A percentile compares a stretch with the other conserved stretches of the same genome.
Conservation (phyloP, 345 rosid genomes). For the Hirschfeldia incana region DNA sequence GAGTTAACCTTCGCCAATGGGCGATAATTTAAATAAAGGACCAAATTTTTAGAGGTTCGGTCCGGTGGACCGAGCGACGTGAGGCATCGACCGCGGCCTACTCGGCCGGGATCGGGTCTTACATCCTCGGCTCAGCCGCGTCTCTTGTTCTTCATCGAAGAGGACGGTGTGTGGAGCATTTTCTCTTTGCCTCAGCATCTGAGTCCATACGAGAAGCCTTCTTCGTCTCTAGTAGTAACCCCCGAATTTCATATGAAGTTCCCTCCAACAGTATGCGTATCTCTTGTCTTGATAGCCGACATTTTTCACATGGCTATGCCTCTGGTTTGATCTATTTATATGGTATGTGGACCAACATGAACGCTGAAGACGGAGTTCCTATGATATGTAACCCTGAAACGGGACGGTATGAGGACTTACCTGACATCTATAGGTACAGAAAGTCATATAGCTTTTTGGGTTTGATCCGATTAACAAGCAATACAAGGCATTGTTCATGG, state of each 20-base stretch:
- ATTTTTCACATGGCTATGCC: not conserved
- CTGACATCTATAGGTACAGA: not conserved
- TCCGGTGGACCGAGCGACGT: too few species aligned
- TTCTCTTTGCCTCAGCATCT: not conserved
- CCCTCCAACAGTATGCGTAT: not conserved
- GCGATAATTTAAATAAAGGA: too few species aligned
- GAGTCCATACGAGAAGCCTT: not conserved
- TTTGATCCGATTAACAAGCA: not conserved
- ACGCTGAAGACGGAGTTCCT: not conserved
- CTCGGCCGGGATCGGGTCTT: too few species aligned
- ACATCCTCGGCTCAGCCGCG: too few species aligned
- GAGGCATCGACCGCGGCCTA: too few species aligned
- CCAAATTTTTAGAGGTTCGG: too few species aligned
- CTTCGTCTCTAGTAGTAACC: not conserved
- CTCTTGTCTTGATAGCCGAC: not conserved
- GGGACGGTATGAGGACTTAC: not conserved
- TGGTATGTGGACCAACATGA: not conserved
- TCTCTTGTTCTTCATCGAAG: too few species aligned
- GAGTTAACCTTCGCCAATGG: too few species aligned
- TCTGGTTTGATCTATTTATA: not conserved
- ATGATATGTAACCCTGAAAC: slow-evolving; percentile 1
- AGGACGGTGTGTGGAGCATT: not conserved
- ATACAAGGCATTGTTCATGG: too few species aligned
- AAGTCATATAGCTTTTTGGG: not conserved
- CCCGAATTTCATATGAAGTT: not conserved